A percentile compares a stretch with the other conserved stretches of the same genome.
These are phyloP conservation scores for Cutaneotrichosporon sp. DNA, from an alignment of 1,284 basidiomycete genomes.

Conservation along the genomic window DNA sequence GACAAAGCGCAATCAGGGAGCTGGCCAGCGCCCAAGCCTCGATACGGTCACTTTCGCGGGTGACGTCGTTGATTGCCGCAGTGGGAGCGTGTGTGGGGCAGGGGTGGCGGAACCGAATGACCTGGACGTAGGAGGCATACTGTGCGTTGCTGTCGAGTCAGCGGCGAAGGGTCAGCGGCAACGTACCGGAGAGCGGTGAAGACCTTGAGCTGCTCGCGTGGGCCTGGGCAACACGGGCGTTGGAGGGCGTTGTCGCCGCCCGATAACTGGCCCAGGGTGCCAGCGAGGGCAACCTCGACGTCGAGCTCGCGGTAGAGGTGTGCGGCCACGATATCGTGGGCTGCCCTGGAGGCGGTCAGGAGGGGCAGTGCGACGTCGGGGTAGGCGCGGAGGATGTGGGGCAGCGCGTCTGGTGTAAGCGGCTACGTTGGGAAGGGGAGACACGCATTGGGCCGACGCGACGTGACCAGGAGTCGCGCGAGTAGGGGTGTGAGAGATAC, in stretches of 20 bases:
- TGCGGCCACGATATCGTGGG: neutral
- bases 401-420: slow-evolving; percentile 15
- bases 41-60: slow-evolving; percentile 15
- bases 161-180: neutral
- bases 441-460: too few species aligned
- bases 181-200: slow-evolving; percentile 15
- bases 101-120: slow-evolving; percentile 20
- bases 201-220: slow-evolving; percentile 12
- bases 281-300: slow-evolving; percentile 20
- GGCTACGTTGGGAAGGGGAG: too few species aligned
- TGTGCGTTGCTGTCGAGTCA: slow-evolving; percentile 5
- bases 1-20: slow-evolving; percentile 13
- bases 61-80: slow-evolving; percentile 10
- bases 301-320: slow-evolving; percentile 18
- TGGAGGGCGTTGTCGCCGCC: neutral
- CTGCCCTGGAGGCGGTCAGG: slow-evolving; percentile 14
- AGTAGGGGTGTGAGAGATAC: neutral
- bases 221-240: slow-evolving; percentile 18
- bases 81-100: slow-evolving; percentile 17
- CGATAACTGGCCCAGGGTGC: slow-evolving; percentile 8
- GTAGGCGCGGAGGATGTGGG: slow-evolving; percentile 11
- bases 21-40: slow-evolving; percentile 22
- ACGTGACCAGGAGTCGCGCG: neutral
- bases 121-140: slow-evolving; percentile 20
- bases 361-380: neutral